Base-by-base conservation (phyloP, 129 eudicot species). In the Calendula officinalis region DNA sequence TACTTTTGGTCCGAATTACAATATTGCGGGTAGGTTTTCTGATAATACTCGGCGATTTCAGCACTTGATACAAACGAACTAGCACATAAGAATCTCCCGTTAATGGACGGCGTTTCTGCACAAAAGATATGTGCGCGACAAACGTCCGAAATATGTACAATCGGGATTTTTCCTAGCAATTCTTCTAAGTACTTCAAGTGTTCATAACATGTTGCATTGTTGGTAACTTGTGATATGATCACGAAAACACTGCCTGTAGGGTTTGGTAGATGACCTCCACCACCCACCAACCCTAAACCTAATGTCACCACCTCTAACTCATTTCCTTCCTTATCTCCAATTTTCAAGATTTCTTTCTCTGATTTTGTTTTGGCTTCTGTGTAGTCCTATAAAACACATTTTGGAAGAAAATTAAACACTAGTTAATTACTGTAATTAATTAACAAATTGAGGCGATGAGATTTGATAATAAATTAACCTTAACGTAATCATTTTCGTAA, bases 261-360 rank as follows among this genome's bases (percentile, higher is more conserved):
- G 10, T 27, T 40, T 36, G 81, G 44, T 32, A 71, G 57, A 17
- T 63, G 17, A 10, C 87, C 75, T 10, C 62, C 77, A 5, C 91
- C 91, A 58, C 91, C 91, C 35, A 84, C 84, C 5, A 87, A 37
- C 27, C 85, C 90, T 66, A 73, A 76, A 15, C 33, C 27, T 33
- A 78, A 72, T 32, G 67, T 68, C 37, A 81, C 80, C 30, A 84
- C 80, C 39, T 81, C 84, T 56, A 84, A 45, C 32, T 56, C 68
- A 44, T 47, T 63, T 37, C 9, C 50, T 54, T 35, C 37, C 6
- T 68, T 55, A n/a, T 56, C 64, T 38, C 56, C 51, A 12, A 68
- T 33, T 41, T 72, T 78, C 76, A 81, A 56, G 1, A 81, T 33
- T 54, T 78, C 88, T 66, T 81, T 62, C 66, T 84, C 95, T 7